phyloP scores from a whole-genome alignment of 2,329 filamentous ascomycete species.

The Cytospora leucostoma region DNA sequence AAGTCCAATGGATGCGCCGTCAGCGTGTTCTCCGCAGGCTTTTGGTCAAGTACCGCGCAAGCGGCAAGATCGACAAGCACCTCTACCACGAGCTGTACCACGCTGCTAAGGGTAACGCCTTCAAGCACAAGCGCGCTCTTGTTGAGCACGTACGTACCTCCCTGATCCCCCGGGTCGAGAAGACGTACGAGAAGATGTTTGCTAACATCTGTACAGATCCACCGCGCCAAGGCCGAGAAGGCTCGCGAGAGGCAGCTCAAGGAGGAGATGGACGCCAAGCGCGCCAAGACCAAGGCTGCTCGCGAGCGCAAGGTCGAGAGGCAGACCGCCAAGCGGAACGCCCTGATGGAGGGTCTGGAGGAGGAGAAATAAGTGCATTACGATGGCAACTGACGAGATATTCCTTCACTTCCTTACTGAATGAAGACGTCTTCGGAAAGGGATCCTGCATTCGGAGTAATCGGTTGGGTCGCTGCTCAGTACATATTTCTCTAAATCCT shows the following conservation, averaged over 20 bases:
- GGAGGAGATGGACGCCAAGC: constrained; percentile 99
- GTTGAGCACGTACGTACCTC: constrained; percentile 92
- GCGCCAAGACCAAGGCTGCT: constrained; percentile 99
- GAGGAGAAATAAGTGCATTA: constrained; percentile 44
- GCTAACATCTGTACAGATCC: constrained; percentile 66
- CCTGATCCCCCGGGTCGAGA: constrained; percentile 3
- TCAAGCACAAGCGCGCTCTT: constrained; percentile 99
- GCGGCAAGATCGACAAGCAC: constrained; percentile 99
- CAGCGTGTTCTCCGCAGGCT: constrained; percentile 98
- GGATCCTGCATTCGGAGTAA: constrained; percentile 60
- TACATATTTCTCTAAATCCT: constrained; percentile 32
- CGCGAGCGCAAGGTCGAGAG: constrained; percentile 98
- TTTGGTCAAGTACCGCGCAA: constrained; percentile 99
- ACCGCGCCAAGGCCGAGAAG: constrained; percentile 99
- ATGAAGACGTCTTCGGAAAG: constrained; percentile 45
- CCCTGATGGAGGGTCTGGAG: constrained; percentile 72
- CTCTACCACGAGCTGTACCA: constrained; percentile 99
- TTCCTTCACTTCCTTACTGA: constrained; percentile 45
- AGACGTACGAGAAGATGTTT: constrained; percentile 3
- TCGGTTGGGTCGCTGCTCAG: constrained; percentile 53
- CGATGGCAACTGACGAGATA: constrained; percentile 44
- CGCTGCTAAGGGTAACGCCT: constrained; percentile 99
- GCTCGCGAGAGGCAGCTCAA: constrained; percentile 91
- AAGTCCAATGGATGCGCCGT: constrained; percentile 99
- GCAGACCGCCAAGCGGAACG: constrained; percentile 85